A percentile compares a stretch with the other conserved stretches of the same genome.
These are phyloP conservation scores for Apiotrichum montevideense DNA, from an alignment of 1,284 basidiomycete genomes.

Conservation along the genomic window DNA sequence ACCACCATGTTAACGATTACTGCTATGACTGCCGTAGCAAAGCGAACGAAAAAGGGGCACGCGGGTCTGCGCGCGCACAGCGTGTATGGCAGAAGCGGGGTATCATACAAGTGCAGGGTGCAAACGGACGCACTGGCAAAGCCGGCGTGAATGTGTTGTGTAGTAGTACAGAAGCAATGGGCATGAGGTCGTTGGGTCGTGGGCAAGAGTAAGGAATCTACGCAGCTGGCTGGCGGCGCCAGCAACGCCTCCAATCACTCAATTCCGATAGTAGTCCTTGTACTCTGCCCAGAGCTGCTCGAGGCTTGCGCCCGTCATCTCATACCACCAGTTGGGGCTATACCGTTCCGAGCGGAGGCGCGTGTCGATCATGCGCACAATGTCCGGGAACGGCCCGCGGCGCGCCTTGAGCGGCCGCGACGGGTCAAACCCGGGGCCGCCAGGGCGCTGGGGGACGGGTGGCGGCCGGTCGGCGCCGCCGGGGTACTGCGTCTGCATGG, in stretches of 20 bases:
- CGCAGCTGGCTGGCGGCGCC: neutral
- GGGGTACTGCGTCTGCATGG: constrained; percentile 1
- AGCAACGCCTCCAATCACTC: neutral
- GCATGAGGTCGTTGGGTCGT: too few relatives aligned
- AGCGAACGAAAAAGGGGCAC: too few relatives aligned
- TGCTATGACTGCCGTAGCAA: too few relatives aligned
- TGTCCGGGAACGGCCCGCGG: constrained; percentile 26
- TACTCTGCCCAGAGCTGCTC: constrained; percentile 28
- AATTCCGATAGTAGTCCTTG: constrained; percentile 22
- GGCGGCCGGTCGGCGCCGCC: neutral
- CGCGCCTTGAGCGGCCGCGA: constrained; percentile 2
- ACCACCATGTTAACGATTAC: too few relatives aligned
- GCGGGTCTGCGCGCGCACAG: too few relatives aligned
- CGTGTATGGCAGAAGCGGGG: too few relatives aligned
- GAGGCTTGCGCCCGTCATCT: constrained; percentile 25
- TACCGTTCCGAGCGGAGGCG: constrained; percentile 25
- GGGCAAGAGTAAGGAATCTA: neutral
- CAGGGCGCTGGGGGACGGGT: neutral
- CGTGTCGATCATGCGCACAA: constrained; percentile 24
- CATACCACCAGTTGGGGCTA: constrained; percentile 27
- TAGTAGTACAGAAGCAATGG: neutral
- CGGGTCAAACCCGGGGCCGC: neutral
- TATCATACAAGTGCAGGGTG: too few relatives aligned
- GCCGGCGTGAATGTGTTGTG: too few relatives aligned
- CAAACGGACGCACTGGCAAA: too few relatives aligned